These are phyloP conservation scores for Fusarium miscanthi DNA, from an alignment of 2,329 filamentous ascomycete genomes.

Conservation along the genomic window DNA sequence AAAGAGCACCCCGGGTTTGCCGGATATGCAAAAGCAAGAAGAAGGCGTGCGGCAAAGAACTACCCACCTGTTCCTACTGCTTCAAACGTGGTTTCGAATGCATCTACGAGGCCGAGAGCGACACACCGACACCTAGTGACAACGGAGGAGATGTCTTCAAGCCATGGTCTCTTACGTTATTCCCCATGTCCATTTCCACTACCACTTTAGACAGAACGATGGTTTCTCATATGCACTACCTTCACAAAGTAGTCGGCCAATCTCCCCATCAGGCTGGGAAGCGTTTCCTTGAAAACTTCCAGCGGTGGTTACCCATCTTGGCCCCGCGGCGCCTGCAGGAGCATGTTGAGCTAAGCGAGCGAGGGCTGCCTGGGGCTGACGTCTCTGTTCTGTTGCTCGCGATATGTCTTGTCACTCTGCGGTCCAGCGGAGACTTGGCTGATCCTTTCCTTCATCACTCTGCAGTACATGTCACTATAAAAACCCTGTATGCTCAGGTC, in stretches of 20 bases:
- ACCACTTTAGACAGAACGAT: background rate
- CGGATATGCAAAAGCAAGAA: background rate
- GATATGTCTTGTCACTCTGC: background rate
- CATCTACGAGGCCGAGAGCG: fast-evolving
- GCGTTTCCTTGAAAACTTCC: background rate
- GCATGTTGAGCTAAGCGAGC: background rate
- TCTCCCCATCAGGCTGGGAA: background rate
- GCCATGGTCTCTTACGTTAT: background rate
- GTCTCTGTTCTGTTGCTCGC: background rate
- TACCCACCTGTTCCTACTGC: background rate
- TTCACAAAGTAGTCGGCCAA: background rate
- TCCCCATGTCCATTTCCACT: background rate
- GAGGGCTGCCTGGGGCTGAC: background rate
- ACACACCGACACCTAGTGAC: fast-evolving
- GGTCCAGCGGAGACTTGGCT: background rate
- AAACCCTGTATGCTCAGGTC: background rate
- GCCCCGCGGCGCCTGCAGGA: background rate
- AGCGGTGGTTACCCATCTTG: background rate
- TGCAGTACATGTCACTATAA: background rate
- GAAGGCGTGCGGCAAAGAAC: background rate
- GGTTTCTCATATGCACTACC: background rate
- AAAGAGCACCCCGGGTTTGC: background rate
- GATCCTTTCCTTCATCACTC: fast-evolving
- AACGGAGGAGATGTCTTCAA: fast-evolving
- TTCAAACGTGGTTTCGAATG: background rate